These are phyloP conservation scores for Zancudomyces culisetae DNA, from an alignment of 371 early-diverging fungal species.

Conservation along the genomic window DNA sequence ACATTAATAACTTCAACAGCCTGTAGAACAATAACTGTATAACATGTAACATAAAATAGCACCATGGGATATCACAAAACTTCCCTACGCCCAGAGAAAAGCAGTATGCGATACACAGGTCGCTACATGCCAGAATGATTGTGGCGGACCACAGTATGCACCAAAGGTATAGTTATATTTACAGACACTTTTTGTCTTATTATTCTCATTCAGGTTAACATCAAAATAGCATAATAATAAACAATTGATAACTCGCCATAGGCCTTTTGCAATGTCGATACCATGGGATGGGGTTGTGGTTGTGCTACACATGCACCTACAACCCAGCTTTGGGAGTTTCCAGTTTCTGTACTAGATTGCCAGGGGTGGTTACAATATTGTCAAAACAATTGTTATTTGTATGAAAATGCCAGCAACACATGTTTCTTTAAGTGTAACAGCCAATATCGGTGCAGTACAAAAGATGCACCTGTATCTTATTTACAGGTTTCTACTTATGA, in stretches of 20 bases:
- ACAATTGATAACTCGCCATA: neutral
- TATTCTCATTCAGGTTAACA: too few relatives aligned
- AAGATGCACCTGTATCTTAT: constrained; percentile 20
- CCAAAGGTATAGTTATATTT: constrained; percentile 3
- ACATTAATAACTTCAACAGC: too few relatives aligned
- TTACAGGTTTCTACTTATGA: constrained; percentile 4
- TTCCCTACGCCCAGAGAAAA: constrained; percentile 7
- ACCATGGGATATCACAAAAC: constrained; percentile 16
- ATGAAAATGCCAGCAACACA: constrained; percentile 1
- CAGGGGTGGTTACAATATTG: constrained; percentile 11
- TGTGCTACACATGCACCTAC: constrained; percentile 13
- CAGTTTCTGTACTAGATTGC: constrained; percentile 20
- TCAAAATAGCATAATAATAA: neutral
- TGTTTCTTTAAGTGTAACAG: constrained; percentile 12
- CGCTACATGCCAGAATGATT: constrained; percentile 19
- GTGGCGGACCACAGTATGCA: constrained; percentile 16
- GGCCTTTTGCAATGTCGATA: constrained; percentile 21
- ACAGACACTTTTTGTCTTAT: neutral
- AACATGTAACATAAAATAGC: too few relatives aligned
- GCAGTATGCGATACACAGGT: constrained; percentile 17
- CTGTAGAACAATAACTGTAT: too few relatives aligned
- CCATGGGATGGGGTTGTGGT: constrained; percentile 25
- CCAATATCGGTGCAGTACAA: constrained; percentile 19
- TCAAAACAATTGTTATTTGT: constrained; percentile 9
- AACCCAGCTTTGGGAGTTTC: constrained; percentile 18